Evolutionary conservation across 2,329 filamentous ascomycete genomes (phyloP).

Genomic region (Hypoxylon sp.): DNA sequence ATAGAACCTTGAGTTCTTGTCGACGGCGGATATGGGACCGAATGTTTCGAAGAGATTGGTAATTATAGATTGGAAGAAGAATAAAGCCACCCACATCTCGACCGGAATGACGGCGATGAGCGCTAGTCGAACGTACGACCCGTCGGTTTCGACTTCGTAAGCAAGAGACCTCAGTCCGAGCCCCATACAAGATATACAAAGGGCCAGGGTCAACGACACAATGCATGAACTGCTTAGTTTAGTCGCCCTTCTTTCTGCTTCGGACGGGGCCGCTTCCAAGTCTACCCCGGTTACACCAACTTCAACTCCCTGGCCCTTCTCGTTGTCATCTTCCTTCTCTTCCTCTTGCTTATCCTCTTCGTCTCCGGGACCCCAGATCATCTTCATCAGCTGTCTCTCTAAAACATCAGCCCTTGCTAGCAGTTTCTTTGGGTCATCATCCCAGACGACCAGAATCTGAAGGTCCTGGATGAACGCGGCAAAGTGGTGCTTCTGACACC

Average conservation of each 20-base stretch:
- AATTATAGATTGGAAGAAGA: conserved; percentile 67
- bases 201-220: conserved; percentile 65
- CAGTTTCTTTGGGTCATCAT: conserved; percentile 71
- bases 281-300: conserved; percentile 60
- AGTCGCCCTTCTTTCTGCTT: conserved; percentile 63
- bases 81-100: conserved; percentile 69
- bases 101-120: conserved; percentile 67
- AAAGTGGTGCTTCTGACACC: conserved; percentile 75
- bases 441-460: conserved; percentile 74
- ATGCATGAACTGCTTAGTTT: conserved; percentile 69
- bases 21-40: conserved; percentile 64
- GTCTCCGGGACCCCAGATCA: conserved; percentile 68
- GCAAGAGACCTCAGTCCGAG: conserved; percentile 70
- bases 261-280: conserved; percentile 57
- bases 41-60: conserved; percentile 65
- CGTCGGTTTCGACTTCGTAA: conserved; percentile 68
- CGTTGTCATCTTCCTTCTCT: conserved; percentile 58
- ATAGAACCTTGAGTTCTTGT: conserved; percentile 63
- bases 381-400: conserved; percentile 68
- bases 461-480: conserved; percentile 74
- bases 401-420: conserved; percentile 66
- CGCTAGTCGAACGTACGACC: conserved; percentile 66
- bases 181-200: conserved; percentile 69
- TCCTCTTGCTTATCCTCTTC: conserved; percentile 59
- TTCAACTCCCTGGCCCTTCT: conserved; percentile 51